Evolutionary conservation across 1,284 basidiomycete genomes (phyloP).

Genomic region (Microbotryomycetes sp.): DNA sequence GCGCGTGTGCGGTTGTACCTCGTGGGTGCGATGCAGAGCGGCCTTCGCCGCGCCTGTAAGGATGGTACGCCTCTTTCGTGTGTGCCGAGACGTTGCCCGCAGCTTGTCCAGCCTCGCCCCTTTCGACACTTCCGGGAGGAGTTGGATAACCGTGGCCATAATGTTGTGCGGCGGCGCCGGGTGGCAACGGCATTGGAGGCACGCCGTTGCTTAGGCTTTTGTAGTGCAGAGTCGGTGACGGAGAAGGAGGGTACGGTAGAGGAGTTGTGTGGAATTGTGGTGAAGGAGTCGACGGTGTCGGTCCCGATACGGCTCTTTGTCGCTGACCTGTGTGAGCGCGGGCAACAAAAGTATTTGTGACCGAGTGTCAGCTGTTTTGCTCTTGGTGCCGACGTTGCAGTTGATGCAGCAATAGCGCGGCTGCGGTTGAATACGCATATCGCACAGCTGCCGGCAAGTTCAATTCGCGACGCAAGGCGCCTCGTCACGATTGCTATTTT

Average conservation of each 20-base stretch:
- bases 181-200: neutral
- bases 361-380: no score
- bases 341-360: no score
- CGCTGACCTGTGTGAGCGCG: neutral
- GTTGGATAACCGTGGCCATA: slow-evolving; percentile 20
- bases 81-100: neutral
- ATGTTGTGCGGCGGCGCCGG: neutral
- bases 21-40: neutral
- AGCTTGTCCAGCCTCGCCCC: slow-evolving; percentile 9
- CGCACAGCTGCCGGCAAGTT: no score
- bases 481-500: neutral
- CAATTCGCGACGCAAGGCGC: no score
- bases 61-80: slow-evolving; percentile 17
- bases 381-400: no score
- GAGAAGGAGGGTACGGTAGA: slow-evolving; percentile 5
- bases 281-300: neutral
- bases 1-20: neutral
- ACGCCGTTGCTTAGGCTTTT: neutral
- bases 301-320: slow-evolving; percentile 17
- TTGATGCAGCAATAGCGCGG: no score
- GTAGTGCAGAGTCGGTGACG: neutral
- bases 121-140: slow-evolving; percentile 19
- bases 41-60: slow-evolving; percentile 10
- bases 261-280: slow-evolving; percentile 9
- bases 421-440: no score